phyloP scores from a whole-genome alignment of 2,329 filamentous ascomycete genomes.

The Aspergillus tamarii region DNA sequence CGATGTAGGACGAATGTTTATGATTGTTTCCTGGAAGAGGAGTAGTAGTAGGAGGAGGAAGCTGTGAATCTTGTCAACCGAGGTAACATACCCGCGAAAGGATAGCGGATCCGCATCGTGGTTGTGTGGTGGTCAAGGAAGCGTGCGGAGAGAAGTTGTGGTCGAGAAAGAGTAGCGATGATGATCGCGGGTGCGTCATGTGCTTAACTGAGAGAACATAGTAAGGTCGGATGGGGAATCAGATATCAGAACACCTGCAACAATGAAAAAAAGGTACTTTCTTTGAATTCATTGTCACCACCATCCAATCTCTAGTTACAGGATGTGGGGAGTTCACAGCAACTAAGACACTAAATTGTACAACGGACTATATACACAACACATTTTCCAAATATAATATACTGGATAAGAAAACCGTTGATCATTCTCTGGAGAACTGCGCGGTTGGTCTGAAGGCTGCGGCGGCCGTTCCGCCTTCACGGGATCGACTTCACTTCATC shows the following conservation, averaged over 20 bases:
- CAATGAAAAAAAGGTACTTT: neutral
- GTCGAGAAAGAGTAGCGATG: neutral
- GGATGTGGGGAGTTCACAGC: neutral
- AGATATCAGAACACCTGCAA: conserved; percentile 1
- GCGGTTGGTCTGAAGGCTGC: conserved; percentile 38
- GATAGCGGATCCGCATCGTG: conserved; percentile 80
- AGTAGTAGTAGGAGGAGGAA: neutral
- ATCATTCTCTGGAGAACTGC: conserved; percentile 26
- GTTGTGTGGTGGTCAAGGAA: conserved; percentile 19
- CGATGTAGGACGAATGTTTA: conserved; percentile 6
- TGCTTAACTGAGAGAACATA: conserved; percentile 6
- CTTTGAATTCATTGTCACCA: neutral
- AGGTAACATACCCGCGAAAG: conserved; percentile 74
- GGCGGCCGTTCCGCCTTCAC: conserved; percentile 35
- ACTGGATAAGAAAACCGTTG: neutral
- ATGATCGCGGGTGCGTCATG: conserved; percentile 32
- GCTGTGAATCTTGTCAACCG: neutral
- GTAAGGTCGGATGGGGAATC: neutral
- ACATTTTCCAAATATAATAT: neutral
- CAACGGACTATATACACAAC: neutral
- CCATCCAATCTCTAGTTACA: neutral
- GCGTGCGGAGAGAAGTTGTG: conserved; percentile 9
- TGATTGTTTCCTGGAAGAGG: neutral
- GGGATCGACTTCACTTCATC: conserved; percentile 42
- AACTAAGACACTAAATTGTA: neutral